Conservation (phyloP, 1,284 basidiomycete species). For the Malassezia globosa region DNA sequence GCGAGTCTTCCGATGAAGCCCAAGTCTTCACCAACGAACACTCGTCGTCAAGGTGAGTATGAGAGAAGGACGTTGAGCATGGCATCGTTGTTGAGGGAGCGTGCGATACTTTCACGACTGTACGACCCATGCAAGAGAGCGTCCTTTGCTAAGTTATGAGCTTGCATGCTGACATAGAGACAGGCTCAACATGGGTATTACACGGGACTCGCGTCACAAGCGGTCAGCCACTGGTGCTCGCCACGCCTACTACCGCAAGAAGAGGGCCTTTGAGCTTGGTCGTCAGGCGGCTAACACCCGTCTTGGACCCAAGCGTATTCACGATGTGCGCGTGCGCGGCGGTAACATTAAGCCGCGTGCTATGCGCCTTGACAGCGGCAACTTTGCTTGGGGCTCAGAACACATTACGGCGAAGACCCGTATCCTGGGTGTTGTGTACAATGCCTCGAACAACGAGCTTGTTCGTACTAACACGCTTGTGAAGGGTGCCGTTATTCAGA, state of each 20-base stretch:
- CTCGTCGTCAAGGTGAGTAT: constrained; percentile 17
- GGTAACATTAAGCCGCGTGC: constrained; percentile 47
- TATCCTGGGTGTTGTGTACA: constrained; percentile 47
- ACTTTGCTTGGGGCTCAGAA: constrained; percentile 47
- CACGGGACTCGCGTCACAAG: constrained; percentile 48
- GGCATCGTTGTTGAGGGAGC: background rate
- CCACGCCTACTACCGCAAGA: constrained; percentile 46
- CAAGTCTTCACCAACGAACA: constrained; percentile 15
- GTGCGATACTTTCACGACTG: background rate
- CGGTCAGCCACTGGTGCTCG: constrained; percentile 44
- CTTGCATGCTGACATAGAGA: background rate
- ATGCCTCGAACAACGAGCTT: constrained; percentile 48
- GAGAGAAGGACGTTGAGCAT: background rate
- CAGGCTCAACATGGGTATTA: constrained; percentile 46
- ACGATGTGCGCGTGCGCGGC: constrained; percentile 45
- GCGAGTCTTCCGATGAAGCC: constrained; percentile 8
- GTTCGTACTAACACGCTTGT: constrained; percentile 48
- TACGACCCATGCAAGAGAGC: no score
- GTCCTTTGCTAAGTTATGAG: no score
- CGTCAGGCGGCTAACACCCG: constrained; percentile 47
- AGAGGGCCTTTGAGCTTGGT: constrained; percentile 46
- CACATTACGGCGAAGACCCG: constrained; percentile 47
- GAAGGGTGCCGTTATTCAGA: constrained; percentile 45
- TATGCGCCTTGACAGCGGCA: constrained; percentile 45
- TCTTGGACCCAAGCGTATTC: constrained; percentile 46